Percentiles rank a stretch among this genome's conserved stretches.
Evolutionary conservation across 805 yeast genomes (phyloP).

Genomic region (Myxozyma udenii): DNA sequence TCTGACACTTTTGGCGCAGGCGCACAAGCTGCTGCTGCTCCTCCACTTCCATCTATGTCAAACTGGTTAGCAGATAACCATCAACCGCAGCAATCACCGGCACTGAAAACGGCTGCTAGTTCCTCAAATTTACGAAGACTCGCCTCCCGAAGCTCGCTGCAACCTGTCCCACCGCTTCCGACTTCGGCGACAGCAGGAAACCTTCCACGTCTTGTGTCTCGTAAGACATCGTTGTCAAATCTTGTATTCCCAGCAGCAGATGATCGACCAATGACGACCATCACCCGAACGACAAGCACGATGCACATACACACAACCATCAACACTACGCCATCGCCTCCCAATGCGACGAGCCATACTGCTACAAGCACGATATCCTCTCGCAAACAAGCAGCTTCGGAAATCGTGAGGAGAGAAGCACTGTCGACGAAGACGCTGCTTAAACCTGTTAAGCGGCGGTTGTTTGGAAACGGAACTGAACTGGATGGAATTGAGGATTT

Average conservation of each 20-base stretch:
- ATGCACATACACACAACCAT: neutral
- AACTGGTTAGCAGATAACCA: conserved; percentile 4
- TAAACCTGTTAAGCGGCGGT: conserved; percentile 23
- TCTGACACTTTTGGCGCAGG: neutral
- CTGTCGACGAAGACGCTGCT: conserved; percentile 18
- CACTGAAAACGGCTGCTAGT: conserved; percentile 10
- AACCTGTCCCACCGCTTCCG: conserved; percentile 4
- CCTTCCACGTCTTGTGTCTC: no score
- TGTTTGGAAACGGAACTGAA: conserved; percentile 37
- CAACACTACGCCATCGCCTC: conserved; percentile 17
- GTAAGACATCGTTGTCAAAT: no score
- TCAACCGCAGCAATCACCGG: conserved; percentile 2
- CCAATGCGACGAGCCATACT: no score
- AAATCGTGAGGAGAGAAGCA: conserved; percentile 18
- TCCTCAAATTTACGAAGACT: conserved; percentile 15
- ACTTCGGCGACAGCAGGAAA: neutral
- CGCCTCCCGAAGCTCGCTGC: conserved; percentile 17
- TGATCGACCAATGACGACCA: neutral
- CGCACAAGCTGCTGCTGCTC: neutral
- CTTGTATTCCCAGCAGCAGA: no score
- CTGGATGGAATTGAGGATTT: conserved; percentile 38
- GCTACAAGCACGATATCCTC: no score
- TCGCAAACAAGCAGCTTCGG: conserved; percentile 4
- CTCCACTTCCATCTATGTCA: conserved; percentile 19
- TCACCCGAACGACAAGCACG: neutral